Conservation (phyloP, 306 rosid species). For the Abrus precatorius region DNA sequence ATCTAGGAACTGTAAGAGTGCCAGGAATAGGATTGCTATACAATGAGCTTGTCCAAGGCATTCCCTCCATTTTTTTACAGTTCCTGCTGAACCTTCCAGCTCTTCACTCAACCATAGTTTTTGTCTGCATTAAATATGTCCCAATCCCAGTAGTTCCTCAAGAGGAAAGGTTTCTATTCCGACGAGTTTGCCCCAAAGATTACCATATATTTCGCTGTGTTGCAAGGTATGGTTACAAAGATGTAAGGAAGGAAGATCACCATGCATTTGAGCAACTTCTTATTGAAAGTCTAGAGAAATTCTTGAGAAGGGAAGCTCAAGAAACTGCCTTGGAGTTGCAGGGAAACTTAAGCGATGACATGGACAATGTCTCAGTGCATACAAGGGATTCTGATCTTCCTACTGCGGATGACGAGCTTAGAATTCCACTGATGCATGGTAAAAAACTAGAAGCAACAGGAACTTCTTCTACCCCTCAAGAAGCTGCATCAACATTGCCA, state of each 20-base stretch:
- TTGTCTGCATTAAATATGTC: slow-evolving; percentile 95
- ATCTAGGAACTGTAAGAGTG: slow-evolving; percentile 90
- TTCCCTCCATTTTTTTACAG: slow-evolving; percentile 91
- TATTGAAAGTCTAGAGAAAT: slow-evolving; percentile 88
- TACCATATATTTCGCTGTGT: slow-evolving; percentile 95
- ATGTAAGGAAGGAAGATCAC: slow-evolving; percentile 93
- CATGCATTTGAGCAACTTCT: slow-evolving; percentile 88
- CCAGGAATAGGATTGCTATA: slow-evolving; percentile 95
- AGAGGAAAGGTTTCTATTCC: slow-evolving; percentile 90
- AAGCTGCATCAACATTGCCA: slow-evolving; percentile 56
- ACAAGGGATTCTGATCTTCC: slow-evolving; percentile 57
- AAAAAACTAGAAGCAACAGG: slow-evolving; percentile 54
- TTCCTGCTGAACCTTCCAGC: slow-evolving; percentile 93
- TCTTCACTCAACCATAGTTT: slow-evolving; percentile 81
- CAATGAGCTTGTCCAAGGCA: slow-evolving; percentile 95
- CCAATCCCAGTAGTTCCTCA: slow-evolving; percentile 95
- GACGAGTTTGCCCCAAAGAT: slow-evolving; percentile 94
- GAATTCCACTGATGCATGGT: slow-evolving; percentile 72
- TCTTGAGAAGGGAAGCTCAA: slow-evolving; percentile 89
- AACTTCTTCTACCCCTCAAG: slow-evolving; percentile 56
- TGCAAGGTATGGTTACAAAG: slow-evolving; percentile 94
- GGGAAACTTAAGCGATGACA: slow-evolving; percentile 54
- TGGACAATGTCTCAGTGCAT: slow-evolving; percentile 58
- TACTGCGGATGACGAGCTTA: slow-evolving; percentile 62
- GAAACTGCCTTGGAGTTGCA: slow-evolving; percentile 83